Conservation (phyloP, 2,329 filamentous ascomycete species). For the Karstenula rhodostoma region DNA sequence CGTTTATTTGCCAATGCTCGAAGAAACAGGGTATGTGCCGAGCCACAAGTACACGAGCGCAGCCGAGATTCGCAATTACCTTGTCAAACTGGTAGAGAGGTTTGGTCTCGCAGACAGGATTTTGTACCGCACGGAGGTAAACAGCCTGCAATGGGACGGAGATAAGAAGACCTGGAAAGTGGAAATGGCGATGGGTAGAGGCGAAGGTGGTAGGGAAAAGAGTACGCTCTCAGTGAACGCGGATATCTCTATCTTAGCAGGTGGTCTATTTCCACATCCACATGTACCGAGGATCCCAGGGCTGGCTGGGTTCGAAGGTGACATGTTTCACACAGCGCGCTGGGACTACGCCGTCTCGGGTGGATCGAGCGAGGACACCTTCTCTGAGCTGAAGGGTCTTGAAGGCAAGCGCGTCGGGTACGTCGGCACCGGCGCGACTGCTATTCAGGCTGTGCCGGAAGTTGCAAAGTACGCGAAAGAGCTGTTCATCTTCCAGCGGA, state of each 20-base stretch:
- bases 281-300: slow-evolving; percentile 56
- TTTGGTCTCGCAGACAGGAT: slow-evolving; percentile 46
- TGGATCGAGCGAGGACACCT: slow-evolving; percentile 37
- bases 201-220: slow-evolving; percentile 25
- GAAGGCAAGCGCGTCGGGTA: slow-evolving; percentile 53
- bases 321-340: slow-evolving; percentile 53
- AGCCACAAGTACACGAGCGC: slow-evolving; percentile 55
- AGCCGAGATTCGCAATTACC: slow-evolving; percentile 56
- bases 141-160: slow-evolving; percentile 57
- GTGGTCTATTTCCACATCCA: slow-evolving; percentile 54
- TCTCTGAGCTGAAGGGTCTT: slow-evolving; percentile 39
- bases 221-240: slow-evolving; percentile 32
- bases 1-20: slow-evolving; percentile 66
- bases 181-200: slow-evolving; percentile 24
- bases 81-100: slow-evolving; percentile 32
- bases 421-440: slow-evolving; percentile 57
- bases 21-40: slow-evolving; percentile 66
- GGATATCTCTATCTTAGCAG: slow-evolving; percentile 49
- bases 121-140: slow-evolving; percentile 53
- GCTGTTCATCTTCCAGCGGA: slow-evolving; percentile 49
- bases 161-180: slow-evolving; percentile 42
- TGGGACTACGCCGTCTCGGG: slow-evolving; percentile 56
- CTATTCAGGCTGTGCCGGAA: slow-evolving; percentile 4
- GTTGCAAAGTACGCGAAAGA: background rate
- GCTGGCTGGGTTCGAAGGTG: slow-evolving; percentile 49